These are phyloP conservation scores for Suillus placidus DNA, from an alignment of 768 basidiomycete genomes.

Conservation along the genomic window DNA sequence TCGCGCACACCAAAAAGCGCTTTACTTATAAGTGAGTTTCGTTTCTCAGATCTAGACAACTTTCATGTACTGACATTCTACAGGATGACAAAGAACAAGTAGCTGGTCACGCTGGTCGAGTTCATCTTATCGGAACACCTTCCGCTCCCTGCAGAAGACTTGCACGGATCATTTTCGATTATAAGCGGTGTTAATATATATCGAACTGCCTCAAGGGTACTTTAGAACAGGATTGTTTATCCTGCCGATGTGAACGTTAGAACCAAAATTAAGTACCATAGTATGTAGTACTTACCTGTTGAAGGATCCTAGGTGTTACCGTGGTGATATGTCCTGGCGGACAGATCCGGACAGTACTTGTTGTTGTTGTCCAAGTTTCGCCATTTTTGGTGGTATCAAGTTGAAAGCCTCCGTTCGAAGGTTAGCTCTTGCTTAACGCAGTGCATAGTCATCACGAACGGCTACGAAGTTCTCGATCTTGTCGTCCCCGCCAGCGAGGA, in stretches of 20 bases:
- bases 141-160: not conserved
- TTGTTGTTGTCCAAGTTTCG: conserved; percentile 11
- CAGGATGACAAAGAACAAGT: conserved; percentile 49
- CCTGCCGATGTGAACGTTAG: conserved; percentile 8
- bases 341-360: conserved; percentile 27
- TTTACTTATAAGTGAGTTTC: conserved; percentile 81
- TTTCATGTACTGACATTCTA: conserved; percentile 8
- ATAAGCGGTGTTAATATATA: not conserved
- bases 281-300: not conserved
- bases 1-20: conserved; percentile 85
- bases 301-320: conserved; percentile 24
- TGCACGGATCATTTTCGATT: not conserved
- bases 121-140: not conserved
- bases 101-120: conserved; percentile 15
- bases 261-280: conserved; percentile 1
- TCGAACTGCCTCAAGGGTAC: not conserved
- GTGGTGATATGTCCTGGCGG: conserved; percentile 33
- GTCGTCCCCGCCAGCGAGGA: conserved; percentile 12
- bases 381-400: conserved; percentile 11
- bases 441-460: conserved; percentile 1
- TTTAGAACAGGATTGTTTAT: not conserved
- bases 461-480: not conserved
- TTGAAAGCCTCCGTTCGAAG: conserved; percentile 1
- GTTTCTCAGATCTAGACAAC: conserved; percentile 1
- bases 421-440: not conserved